Conservation (phyloP, 164 flowering plant genomes). For the Macadamia integrifolia region DNA sequence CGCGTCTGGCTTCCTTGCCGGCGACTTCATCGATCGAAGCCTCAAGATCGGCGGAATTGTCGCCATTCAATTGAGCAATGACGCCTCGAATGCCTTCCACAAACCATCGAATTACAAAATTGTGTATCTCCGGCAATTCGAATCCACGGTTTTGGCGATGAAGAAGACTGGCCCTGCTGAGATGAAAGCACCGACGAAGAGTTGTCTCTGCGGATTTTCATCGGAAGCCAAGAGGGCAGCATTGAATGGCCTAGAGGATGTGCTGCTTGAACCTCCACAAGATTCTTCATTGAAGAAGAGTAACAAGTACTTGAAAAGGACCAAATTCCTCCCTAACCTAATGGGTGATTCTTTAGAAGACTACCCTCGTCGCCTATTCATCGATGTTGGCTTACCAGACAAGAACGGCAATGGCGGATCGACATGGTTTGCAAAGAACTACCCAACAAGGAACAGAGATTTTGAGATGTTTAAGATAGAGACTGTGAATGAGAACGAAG, state of each 20-base stretch:
- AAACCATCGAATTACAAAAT: constrained; percentile 44
- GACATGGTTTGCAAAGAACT: constrained; percentile 55
- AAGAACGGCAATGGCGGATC: constrained; percentile 15
- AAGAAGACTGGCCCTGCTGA: constrained; percentile 22
- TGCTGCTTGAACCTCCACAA: constrained; percentile 76
- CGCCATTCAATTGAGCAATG: constrained; percentile 27
- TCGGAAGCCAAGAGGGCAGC: constrained; percentile 51
- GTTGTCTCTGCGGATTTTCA: constrained; percentile 22
- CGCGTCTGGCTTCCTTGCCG: constrained; percentile 5
- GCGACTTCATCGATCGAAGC: constrained; percentile 34
- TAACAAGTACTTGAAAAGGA: constrained; percentile 30
- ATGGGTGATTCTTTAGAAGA: constrained; percentile 50
- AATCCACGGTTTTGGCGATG: constrained; percentile 43
- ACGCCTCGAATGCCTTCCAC: constrained; percentile 15
- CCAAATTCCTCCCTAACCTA: constrained; percentile 63
- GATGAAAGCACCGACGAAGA: constrained; percentile 7
- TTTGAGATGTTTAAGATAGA: constrained; percentile 58
- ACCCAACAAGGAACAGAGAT: constrained; percentile 52
- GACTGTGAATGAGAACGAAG: constrained; percentile 22
- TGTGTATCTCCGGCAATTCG: constrained; percentile 44
- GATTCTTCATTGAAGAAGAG: constrained; percentile 27
- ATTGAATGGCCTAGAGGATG: constrained; percentile 58
- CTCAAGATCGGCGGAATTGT: constrained; percentile 51
- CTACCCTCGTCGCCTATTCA: constrained; percentile 64
- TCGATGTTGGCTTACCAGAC: constrained; percentile 40